Percentiles rank a stretch among this genome's conserved stretches.
phyloP scores from a whole-genome alignment of 192 early-diverging fungal species.

The Linnemannia elongata region DNA sequence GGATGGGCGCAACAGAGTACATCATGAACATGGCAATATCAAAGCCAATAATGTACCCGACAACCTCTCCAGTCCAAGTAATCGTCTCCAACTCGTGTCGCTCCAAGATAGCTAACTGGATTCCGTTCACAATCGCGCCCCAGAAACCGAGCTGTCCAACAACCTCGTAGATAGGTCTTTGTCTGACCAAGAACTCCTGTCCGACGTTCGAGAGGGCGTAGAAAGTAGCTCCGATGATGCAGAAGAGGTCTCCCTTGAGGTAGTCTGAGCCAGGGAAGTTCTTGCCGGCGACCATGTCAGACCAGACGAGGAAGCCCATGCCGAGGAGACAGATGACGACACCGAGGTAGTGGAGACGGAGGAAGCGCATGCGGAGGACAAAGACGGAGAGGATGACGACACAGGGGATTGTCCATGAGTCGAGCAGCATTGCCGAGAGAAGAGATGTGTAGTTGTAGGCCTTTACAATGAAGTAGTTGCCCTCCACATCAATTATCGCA shows the following conservation, averaged over 20 bases:
- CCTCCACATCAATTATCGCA: conserved; percentile 82
- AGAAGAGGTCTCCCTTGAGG: conserved; percentile 80
- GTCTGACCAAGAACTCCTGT: conserved; percentile 81
- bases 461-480: conserved; percentile 87
- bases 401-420: conserved; percentile 82
- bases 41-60: conserved; percentile 75
- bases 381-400: conserved; percentile 79
- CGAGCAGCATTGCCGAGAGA: conserved; percentile 82
- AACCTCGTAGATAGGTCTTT: conserved; percentile 81
- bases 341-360: conserved; percentile 76
- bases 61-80: conserved; percentile 65
- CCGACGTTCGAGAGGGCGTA: conserved; percentile 82
- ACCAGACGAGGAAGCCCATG: conserved; percentile 75
- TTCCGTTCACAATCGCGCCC: conserved; percentile 78
- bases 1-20: conserved; percentile 77
- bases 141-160: conserved; percentile 82
- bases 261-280: conserved; percentile 68
- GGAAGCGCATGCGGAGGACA: conserved; percentile 73
- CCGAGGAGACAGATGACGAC: conserved; percentile 78
- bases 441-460: conserved; percentile 82
- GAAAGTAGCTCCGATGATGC: conserved; percentile 77
- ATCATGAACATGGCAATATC: conserved; percentile 78
- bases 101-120: conserved; percentile 81
- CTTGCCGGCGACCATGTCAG: conserved; percentile 74
- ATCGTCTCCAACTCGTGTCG: conserved; percentile 63